Evolutionary conservation across 2,329 filamentous ascomycete genomes (phyloP).

Genomic region (Epicoccum sorghinum): DNA sequence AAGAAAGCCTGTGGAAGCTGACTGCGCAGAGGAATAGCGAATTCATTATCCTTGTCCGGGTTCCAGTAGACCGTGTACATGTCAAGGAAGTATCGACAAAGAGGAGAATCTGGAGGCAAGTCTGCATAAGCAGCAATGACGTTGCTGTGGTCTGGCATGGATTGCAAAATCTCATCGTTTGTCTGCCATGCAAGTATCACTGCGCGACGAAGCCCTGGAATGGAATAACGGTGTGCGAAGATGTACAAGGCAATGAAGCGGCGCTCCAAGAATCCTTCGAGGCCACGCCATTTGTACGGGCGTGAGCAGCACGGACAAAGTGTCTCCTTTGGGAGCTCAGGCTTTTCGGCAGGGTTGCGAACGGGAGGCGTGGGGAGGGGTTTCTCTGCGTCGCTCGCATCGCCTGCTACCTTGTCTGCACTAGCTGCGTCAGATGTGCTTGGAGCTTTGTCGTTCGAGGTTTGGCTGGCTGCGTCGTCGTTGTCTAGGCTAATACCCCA

Average conservation of each 20-base stretch:
- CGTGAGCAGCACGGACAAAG: slow-evolving; percentile 44
- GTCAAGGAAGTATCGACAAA: slow-evolving; percentile 45
- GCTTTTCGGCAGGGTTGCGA: slow-evolving; percentile 41
- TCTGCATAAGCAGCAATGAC: slow-evolving; percentile 44
- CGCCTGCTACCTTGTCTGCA: slow-evolving; percentile 41
- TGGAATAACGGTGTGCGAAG: slow-evolving; percentile 42
- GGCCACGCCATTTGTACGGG: slow-evolving; percentile 44
- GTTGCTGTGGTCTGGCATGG: slow-evolving; percentile 47
- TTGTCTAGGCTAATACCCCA: slow-evolving; percentile 44
- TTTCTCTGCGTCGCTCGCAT: slow-evolving; percentile 35
- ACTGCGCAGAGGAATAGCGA: slow-evolving; percentile 37
- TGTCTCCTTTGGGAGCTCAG: slow-evolving; percentile 43
- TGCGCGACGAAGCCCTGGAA: slow-evolving; percentile 40
- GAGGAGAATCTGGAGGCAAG: slow-evolving; percentile 36
- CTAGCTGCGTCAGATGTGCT: slow-evolving; percentile 21
- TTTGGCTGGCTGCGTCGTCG: slow-evolving; percentile 32
- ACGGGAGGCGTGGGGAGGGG: slow-evolving; percentile 26
- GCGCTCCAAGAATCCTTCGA: slow-evolving; percentile 46
- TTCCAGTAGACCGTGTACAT: slow-evolving; percentile 48
- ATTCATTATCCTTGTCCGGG: slow-evolving; percentile 41
- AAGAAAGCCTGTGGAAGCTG: slow-evolving; percentile 44
- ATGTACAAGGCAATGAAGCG: slow-evolving; percentile 45
- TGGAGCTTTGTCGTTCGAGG: slow-evolving; percentile 13
- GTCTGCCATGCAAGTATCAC: slow-evolving; percentile 44
- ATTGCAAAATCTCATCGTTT: slow-evolving; percentile 45